Conservation (phyloP, 306 rosid genomes). For the Fagus sylvatica region DNA sequence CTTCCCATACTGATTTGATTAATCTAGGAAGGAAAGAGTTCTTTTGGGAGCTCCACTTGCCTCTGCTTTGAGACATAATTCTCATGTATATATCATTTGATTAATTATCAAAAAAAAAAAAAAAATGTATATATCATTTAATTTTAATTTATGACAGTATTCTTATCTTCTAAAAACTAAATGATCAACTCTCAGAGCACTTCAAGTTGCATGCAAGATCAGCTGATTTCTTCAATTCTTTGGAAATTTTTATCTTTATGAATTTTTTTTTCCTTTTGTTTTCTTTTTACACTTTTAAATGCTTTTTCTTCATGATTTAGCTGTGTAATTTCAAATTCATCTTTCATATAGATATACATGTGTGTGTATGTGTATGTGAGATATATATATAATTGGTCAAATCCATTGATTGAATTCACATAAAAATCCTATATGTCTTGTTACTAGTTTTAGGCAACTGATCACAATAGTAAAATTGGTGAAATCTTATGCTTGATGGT, state of each 20-base stretch:
- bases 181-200: neutral
- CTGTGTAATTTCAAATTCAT: too few relatives aligned
- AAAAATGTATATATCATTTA: neutral
- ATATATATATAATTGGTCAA: too few relatives aligned
- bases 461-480: neutral
- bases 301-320: too few relatives aligned
- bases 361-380: neutral
- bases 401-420: neutral
- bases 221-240: neutral
- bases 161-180: neutral
- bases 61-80: conserved; percentile 16
- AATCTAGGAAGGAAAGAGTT: conserved; percentile 1
- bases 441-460: neutral
- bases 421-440: neutral
- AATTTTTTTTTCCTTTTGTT: neutral
- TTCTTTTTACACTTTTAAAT: neutral
- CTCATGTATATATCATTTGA: neutral
- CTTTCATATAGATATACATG: neutral
- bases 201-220: neutral
- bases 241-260: neutral
- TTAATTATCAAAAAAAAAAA: neutral
- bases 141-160: neutral
- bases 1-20: conserved; percentile 16
- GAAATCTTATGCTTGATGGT: neutral
- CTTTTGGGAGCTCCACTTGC: conserved; percentile 16